Percentiles rank a stretch among this genome's conserved stretches.
Conservation (phyloP, 768 basidiomycete species). For the Amanita exitialis region DNA sequence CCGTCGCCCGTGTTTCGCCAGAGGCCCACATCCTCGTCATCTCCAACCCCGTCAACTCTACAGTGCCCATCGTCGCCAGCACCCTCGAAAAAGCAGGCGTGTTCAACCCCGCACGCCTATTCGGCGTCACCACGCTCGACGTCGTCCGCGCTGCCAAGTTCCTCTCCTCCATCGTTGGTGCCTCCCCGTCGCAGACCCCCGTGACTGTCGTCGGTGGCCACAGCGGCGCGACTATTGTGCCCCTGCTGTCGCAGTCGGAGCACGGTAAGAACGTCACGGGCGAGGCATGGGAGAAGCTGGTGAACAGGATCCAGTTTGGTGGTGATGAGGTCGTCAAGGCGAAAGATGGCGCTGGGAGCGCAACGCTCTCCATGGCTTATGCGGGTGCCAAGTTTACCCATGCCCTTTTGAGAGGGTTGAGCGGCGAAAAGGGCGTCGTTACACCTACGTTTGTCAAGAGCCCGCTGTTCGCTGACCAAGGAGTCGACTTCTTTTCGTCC, state of each 20-base stretch:
- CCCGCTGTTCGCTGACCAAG: slow-evolving; percentile 73
- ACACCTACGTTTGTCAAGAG: slow-evolving; percentile 87
- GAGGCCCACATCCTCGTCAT: slow-evolving; percentile 94
- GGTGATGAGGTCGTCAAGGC: slow-evolving; percentile 99
- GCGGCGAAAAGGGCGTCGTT: slow-evolving; percentile 81
- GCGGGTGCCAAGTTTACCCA: slow-evolving; percentile 89
- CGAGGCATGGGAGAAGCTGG: slow-evolving; percentile 66
- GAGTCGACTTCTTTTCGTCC: slow-evolving; percentile 91
- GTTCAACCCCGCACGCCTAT: slow-evolving; percentile 81
- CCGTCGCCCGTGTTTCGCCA: slow-evolving; percentile 78
- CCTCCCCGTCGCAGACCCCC: slow-evolving; percentile 52
- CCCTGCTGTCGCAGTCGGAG: slow-evolving; percentile 77
- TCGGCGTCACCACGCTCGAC: slow-evolving; percentile 97
- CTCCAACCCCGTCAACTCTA: slow-evolving; percentile 98
- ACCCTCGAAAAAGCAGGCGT: slow-evolving; percentile 88
- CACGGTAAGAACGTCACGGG: slow-evolving; percentile 66
- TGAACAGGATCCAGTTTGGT: slow-evolving; percentile 93
- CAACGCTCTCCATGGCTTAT: slow-evolving; percentile 92
- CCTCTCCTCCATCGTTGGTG: slow-evolving; percentile 59
- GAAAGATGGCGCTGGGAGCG: slow-evolving; percentile 91
- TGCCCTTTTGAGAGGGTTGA: slow-evolving; percentile 74
- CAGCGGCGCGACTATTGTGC: slow-evolving; percentile 95
- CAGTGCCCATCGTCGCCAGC: slow-evolving; percentile 93
- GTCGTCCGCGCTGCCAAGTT: slow-evolving; percentile 95
- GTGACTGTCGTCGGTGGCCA: slow-evolving; percentile 94